phyloP scores from a whole-genome alignment of 1,284 basidiomycete species.

The Fistulina hepatica region DNA sequence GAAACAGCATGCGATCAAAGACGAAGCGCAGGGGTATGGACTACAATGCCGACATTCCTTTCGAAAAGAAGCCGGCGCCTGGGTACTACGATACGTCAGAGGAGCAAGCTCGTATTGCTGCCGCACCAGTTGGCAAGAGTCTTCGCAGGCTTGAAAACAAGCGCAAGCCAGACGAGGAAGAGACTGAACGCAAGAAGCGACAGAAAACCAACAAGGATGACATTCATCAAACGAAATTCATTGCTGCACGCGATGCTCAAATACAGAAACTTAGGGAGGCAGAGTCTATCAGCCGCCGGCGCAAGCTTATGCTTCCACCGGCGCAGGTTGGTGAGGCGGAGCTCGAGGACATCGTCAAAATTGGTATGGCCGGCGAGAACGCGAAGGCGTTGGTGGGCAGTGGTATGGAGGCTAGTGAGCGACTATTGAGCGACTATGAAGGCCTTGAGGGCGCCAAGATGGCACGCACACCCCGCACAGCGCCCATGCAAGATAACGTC shows the following conservation, averaged over 20 bases:
- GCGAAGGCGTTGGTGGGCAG: constrained; percentile 77
- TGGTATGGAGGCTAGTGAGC: constrained; percentile 76
- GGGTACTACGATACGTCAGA: constrained; percentile 98
- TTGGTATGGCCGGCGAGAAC: constrained; percentile 86
- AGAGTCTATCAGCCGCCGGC: constrained; percentile 84
- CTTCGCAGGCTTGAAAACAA: constrained; percentile 86
- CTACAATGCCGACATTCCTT: constrained; percentile 98
- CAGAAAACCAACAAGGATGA: constrained; percentile 51
- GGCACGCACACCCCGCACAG: constrained; percentile 87
- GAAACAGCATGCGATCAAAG: constrained; percentile 67
- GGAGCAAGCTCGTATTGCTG: constrained; percentile 81
- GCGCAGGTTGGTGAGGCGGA: constrained; percentile 96
- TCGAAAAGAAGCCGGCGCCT: constrained; percentile 90
- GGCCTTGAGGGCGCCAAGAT: constrained; percentile 79
- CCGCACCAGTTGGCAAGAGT: constrained; percentile 87
- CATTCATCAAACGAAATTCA: constrained; percentile 79
- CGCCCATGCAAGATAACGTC: constrained; percentile 83
- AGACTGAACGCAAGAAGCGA: constrained; percentile 77
- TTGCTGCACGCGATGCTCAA: constrained; percentile 90
- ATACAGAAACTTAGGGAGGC: constrained; percentile 97
- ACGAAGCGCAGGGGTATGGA: constrained; percentile 97
- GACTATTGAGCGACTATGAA: constrained; percentile 87
- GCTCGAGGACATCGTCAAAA: constrained; percentile 97
- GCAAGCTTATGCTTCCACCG: constrained; percentile 77
- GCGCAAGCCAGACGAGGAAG: constrained; percentile 84